These are phyloP conservation scores for Eucalyptus rudis DNA, from an alignment of 345 rosid genomes.

Conservation along the genomic window DNA sequence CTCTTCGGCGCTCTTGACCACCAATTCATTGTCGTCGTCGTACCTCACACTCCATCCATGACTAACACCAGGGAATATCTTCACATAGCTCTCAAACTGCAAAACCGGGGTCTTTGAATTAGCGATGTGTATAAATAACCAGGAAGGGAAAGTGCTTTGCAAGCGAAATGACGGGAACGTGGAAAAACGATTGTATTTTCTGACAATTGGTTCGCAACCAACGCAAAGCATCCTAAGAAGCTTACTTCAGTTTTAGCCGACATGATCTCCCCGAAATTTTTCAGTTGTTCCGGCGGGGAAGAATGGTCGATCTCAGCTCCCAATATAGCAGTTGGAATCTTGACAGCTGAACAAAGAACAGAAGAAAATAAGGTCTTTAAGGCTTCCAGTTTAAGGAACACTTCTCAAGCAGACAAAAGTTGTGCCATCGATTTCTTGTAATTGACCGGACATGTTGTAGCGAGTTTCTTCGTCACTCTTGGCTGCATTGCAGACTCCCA, in stretches of 20 bases:
- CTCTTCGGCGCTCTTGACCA: slow-evolving; percentile 44
- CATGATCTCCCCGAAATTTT: slow-evolving; percentile 10
- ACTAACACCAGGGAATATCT: slow-evolving; percentile 37
- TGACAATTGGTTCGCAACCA: not conserved
- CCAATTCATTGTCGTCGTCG: slow-evolving; percentile 15
- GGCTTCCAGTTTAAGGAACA: not conserved
- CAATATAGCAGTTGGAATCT: slow-evolving; percentile 20
- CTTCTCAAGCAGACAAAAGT: not conserved
- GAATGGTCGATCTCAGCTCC: slow-evolving; percentile 22
- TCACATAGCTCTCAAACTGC: slow-evolving; percentile 18
- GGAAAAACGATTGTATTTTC: not conserved
- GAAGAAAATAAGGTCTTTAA: not conserved
- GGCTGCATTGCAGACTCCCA: not conserved
- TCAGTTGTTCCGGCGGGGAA: slow-evolving; percentile 13
- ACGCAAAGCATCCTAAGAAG: not conserved
- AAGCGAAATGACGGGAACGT: not conserved
- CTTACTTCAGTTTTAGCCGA: slow-evolving; percentile 15
- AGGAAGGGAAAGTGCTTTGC: not conserved
- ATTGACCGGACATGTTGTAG: not conserved
- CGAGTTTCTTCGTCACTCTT: not conserved
- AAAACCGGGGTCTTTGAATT: not conserved
- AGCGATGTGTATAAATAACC: not conserved
- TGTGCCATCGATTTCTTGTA: not conserved
- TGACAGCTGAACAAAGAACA: slow-evolving; percentile 16
- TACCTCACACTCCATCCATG: slow-evolving; percentile 70